Evolutionary conservation across 2,329 filamentous ascomycete genomes (phyloP).

Genomic region (Fusarium multiceps): DNA sequence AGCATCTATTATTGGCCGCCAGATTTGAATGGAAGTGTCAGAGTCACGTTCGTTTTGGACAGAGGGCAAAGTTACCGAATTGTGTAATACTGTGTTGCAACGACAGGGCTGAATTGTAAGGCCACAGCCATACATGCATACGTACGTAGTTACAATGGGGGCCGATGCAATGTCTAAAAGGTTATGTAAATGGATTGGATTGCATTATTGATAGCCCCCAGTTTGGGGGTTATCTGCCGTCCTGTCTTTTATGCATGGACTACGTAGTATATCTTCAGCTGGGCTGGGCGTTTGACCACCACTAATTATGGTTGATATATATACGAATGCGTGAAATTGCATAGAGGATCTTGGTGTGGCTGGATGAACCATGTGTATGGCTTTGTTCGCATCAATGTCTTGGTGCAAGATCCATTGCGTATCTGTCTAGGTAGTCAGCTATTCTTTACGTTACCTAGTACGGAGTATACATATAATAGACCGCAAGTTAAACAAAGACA

Average conservation of each 20-base stretch:
- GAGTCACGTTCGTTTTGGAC: background rate
- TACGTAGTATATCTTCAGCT: slow-evolving; percentile 6
- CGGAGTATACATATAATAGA: background rate
- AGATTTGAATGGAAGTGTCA: background rate
- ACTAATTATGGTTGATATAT: background rate
- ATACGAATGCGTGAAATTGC: background rate
- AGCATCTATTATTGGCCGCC: background rate
- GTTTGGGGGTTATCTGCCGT: slow-evolving; percentile 2
- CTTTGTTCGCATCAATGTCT: background rate
- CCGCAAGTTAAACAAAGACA: background rate
- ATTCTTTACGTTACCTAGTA: background rate
- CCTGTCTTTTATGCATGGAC: background rate
- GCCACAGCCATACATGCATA: background rate
- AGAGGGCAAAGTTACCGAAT: background rate
- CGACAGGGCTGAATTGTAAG: background rate
- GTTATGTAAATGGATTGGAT: background rate
- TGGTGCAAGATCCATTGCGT: background rate
- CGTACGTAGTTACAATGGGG: slow-evolving; percentile 1
- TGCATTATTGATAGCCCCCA: slow-evolving; percentile 11
- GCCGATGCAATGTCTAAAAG: background rate
- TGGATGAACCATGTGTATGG: background rate
- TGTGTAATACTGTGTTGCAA: background rate
- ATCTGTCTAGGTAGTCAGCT: background rate
- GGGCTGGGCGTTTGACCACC: background rate
- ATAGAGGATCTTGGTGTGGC: background rate